phyloP scores from a whole-genome alignment of 2,329 filamentous ascomycete species.

The Biscogniauxia marginata region DNA sequence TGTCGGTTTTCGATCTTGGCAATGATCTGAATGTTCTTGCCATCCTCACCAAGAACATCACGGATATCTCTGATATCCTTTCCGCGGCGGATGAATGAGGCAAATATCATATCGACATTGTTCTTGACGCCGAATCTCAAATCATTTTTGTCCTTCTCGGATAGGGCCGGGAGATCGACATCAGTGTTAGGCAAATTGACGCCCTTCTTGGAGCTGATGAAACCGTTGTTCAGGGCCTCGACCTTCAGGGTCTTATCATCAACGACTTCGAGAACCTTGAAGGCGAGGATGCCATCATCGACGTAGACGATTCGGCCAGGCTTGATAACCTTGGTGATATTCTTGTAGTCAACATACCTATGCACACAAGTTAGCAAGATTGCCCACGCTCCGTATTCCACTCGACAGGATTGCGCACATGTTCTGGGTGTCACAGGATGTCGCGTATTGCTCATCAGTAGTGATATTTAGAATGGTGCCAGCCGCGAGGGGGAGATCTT shows the following conservation, averaged over 20 bases:
- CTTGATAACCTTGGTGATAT: constrained; percentile 98
- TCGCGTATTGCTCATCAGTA: constrained; percentile 90
- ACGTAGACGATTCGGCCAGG: constrained; percentile 94
- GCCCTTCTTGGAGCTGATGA: constrained; percentile 98
- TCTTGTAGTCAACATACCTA: constrained; percentile 98
- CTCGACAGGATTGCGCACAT: constrained; percentile 61
- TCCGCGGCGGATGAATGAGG: constrained; percentile 93
- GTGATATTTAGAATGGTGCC: constrained; percentile 92
- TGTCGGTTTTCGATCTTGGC: constrained; percentile 99
- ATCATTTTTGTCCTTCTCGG: constrained; percentile 96
- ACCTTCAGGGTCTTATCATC: constrained; percentile 88
- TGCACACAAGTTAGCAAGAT: constrained; percentile 16
- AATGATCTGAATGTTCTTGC: constrained; percentile 98
- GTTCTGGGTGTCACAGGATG: constrained; percentile 81
- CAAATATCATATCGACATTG: constrained; percentile 98
- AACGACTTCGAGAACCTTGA: constrained; percentile 84
- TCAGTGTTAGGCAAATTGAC: constrained; percentile 99
- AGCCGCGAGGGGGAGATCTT: constrained; percentile 82
- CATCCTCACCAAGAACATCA: constrained; percentile 83
- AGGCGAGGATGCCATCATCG: constrained; percentile 95
- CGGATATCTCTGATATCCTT: constrained; percentile 92
- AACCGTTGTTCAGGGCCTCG: constrained; percentile 92
- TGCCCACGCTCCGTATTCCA: constrained; percentile 63
- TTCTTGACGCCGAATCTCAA: constrained; percentile 97
- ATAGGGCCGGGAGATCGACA: constrained; percentile 94